Conservation (phyloP, 108 stramenopile species). For the Epipyxis sp. region DNA sequence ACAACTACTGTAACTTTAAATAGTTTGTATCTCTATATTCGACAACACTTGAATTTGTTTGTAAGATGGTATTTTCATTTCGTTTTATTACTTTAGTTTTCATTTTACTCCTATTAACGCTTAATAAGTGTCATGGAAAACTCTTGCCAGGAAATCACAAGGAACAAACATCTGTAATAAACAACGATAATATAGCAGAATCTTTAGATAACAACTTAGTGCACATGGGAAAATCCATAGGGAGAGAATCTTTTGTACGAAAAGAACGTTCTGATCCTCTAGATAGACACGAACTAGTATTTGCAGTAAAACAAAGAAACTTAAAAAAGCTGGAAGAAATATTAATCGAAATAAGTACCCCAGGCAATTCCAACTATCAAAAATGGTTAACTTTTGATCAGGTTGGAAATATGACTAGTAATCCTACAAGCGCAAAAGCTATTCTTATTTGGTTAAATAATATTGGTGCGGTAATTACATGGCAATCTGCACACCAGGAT, state of each 20-base stretch:
- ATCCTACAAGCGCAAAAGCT: background rate
- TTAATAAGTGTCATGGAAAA: no score
- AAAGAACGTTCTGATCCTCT: background rate
- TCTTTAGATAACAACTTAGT: no score
- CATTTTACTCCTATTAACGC: no score
- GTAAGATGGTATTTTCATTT: no score
- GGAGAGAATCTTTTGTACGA: background rate
- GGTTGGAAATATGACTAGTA: constrained; percentile 10
- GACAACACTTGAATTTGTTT: no score
- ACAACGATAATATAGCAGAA: no score
- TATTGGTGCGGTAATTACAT: background rate
- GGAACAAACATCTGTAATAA: no score
- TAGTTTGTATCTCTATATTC: no score
- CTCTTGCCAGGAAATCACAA: no score
- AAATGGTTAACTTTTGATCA: constrained; percentile 24
- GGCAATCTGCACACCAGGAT: background rate
- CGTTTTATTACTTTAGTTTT: no score
- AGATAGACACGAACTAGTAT: background rate
- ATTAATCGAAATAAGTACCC: constrained; percentile 27
- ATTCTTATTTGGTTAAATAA: background rate
- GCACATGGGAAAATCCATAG: background rate
- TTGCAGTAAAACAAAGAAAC: background rate
- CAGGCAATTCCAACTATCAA: constrained; percentile 20
- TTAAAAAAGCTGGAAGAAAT: constrained; percentile 6
- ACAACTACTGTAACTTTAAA: no score